These are phyloP conservation scores for Aspergillus pseudonomiae DNA, from an alignment of 2,329 filamentous ascomycete genomes.

Conservation along the genomic window DNA sequence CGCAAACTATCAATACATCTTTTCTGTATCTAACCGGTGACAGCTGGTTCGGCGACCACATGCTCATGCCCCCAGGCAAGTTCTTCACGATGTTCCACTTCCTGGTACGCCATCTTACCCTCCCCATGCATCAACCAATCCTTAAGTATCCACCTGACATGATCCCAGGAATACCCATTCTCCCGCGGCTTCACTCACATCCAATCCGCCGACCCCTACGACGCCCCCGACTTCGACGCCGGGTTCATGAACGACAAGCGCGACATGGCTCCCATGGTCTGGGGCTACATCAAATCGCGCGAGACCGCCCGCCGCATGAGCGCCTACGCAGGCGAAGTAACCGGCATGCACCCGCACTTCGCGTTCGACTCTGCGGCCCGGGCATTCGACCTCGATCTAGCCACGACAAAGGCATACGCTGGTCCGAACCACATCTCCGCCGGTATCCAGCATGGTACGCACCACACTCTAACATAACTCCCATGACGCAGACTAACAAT, in stretches of 20 bases:
- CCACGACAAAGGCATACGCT: conserved; percentile 74
- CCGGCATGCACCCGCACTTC: conserved; percentile 70
- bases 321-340: conserved; percentile 75
- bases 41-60: conserved; percentile 52
- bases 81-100: conserved; percentile 87
- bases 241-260: conserved; percentile 86
- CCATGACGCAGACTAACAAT: not conserved
- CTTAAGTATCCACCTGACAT: not conserved
- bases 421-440: conserved; percentile 72
- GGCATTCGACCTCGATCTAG: conserved; percentile 72
- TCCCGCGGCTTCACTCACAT: conserved; percentile 73
- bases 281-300: conserved; percentile 81
- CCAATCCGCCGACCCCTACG: conserved; percentile 71
- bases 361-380: conserved; percentile 69
- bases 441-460: conserved; percentile 69
- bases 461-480: not conserved
- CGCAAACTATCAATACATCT: not conserved
- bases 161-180: conserved; percentile 67
- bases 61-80: conserved; percentile 70
- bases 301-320: conserved; percentile 79
- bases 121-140: not conserved
- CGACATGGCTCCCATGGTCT: conserved; percentile 83
- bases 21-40: conserved; percentile 12
- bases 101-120: conserved; percentile 45
- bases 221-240: conserved; percentile 74